These are phyloP conservation scores for Curvularia spicifera DNA, from an alignment of 2,329 filamentous ascomycete genomes.

Conservation along the genomic window DNA sequence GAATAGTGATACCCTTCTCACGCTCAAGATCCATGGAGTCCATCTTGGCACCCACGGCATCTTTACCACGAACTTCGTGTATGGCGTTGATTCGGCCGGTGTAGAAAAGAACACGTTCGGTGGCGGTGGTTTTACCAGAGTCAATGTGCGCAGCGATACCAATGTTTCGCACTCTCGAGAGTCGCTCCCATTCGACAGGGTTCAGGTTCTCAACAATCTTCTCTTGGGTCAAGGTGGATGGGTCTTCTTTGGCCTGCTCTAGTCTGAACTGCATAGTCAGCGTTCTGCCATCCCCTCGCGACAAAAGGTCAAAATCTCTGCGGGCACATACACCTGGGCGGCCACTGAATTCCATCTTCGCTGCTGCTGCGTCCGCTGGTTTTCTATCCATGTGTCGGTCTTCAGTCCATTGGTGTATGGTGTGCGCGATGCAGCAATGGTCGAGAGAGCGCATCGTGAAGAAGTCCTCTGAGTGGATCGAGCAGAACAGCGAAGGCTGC, in stretches of 20 bases:
- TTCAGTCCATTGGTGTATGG: slow-evolving; percentile 38
- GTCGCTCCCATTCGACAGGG: slow-evolving; percentile 75
- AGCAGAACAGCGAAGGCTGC: slow-evolving; percentile 38
- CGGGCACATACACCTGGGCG: slow-evolving; percentile 46
- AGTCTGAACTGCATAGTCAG: slow-evolving; percentile 39
- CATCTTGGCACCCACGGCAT: slow-evolving; percentile 98
- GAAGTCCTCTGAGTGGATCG: slow-evolving; percentile 32
- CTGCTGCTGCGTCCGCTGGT: slow-evolving; percentile 31
- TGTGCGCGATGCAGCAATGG: slow-evolving; percentile 37
- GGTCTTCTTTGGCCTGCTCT: slow-evolving; percentile 64
- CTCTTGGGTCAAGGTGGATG: slow-evolving; percentile 64
- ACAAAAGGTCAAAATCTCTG: slow-evolving; percentile 2
- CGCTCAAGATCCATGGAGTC: slow-evolving; percentile 99
- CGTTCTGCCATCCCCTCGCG: slow-evolving; percentile 18
- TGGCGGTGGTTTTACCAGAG: slow-evolving; percentile 96
- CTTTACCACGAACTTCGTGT: slow-evolving; percentile 94
- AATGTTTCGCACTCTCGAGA: slow-evolving; percentile 90
- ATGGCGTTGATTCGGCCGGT: slow-evolving; percentile 96
- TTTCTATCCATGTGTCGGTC: slow-evolving; percentile 40
- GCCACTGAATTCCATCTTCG: slow-evolving; percentile 48
- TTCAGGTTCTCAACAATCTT: slow-evolving; percentile 80
- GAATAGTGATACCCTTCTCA: slow-evolving; percentile 98
- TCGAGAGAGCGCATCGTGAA: slow-evolving; percentile 45
- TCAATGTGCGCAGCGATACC: slow-evolving; percentile 99
- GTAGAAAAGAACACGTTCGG: slow-evolving; percentile 96